These are phyloP conservation scores for Cryphonectria nitschkei DNA, from an alignment of 2,329 filamentous ascomycete species.

Conservation along the genomic window DNA sequence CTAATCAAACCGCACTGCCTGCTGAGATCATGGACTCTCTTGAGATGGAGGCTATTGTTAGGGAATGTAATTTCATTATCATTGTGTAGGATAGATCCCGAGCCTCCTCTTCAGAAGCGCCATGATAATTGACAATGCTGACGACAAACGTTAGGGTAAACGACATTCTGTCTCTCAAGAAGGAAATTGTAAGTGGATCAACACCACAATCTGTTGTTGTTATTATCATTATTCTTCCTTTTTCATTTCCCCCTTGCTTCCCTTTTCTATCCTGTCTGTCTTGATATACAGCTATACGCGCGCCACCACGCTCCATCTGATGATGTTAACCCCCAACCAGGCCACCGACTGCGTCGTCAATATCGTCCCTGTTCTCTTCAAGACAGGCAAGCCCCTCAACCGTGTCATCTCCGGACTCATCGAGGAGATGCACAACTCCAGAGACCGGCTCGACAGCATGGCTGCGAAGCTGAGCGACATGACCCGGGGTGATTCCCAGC, in stretches of 20 bases:
- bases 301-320: background rate
- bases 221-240: background rate
- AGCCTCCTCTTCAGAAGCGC: background rate
- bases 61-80: constrained; percentile 31
- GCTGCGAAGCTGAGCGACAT: constrained; percentile 19
- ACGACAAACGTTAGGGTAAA: constrained; percentile 26
- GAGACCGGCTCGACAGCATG: constrained; percentile 26
- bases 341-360: constrained; percentile 32
- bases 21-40: constrained; percentile 30
- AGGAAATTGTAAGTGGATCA: constrained; percentile 31
- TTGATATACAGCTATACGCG: background rate
- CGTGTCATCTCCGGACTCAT: constrained; percentile 18
- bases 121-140: background rate
- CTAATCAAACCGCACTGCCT: constrained; percentile 25
- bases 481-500: constrained; percentile 25
- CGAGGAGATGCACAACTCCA: constrained; percentile 23
- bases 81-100: constrained; percentile 27
- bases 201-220: no score
- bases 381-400: constrained; percentile 19
- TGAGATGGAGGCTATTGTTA: constrained; percentile 29
- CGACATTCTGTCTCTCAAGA: constrained; percentile 33
- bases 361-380: constrained; percentile 31
- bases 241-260: background rate
- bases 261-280: background rate
- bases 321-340: constrained; percentile 2